Conservation (phyloP, 192 early-diverging fungal genomes). For the Dissophora globulifera region DNA sequence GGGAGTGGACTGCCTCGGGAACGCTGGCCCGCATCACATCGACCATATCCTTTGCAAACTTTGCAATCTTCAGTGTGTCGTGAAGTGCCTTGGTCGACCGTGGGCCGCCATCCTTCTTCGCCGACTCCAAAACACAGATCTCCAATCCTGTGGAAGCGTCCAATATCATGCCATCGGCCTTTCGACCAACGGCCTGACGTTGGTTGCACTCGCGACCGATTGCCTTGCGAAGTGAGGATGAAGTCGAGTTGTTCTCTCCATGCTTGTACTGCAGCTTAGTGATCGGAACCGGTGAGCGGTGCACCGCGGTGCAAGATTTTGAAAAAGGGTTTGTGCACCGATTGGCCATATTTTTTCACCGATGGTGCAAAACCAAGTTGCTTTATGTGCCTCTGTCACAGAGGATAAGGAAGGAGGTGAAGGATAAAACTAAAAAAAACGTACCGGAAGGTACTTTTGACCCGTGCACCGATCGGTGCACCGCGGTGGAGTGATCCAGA, state of each 20-base stretch:
- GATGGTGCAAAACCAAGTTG: no score
- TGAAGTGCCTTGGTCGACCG: background rate
- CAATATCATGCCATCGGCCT: background rate
- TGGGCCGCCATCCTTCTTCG: background rate
- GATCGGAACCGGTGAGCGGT: background rate
- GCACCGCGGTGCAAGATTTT: background rate
- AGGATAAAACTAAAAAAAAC: no score
- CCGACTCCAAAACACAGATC: slow-evolving; percentile 2
- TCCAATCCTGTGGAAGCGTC: background rate
- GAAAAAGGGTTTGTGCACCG: background rate
- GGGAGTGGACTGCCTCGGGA: no score
- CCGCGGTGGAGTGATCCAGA: no score
- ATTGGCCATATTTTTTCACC: no score
- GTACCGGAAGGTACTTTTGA: no score
- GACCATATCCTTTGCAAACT: slow-evolving; percentile 4
- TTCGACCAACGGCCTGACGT: slow-evolving; percentile 1
- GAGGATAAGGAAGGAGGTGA: no score
- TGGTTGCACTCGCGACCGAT: background rate
- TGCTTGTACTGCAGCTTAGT: background rate
- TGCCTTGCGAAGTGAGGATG: slow-evolving; percentile 1
- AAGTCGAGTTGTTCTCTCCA: no score
- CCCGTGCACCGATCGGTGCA: no score
- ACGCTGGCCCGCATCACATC: background rate
- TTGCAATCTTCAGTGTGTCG: slow-evolving; percentile 8
- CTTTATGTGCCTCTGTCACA: no score